Conservation (phyloP, 176 grass and related monocot species). For the Oryza glaberrima region DNA sequence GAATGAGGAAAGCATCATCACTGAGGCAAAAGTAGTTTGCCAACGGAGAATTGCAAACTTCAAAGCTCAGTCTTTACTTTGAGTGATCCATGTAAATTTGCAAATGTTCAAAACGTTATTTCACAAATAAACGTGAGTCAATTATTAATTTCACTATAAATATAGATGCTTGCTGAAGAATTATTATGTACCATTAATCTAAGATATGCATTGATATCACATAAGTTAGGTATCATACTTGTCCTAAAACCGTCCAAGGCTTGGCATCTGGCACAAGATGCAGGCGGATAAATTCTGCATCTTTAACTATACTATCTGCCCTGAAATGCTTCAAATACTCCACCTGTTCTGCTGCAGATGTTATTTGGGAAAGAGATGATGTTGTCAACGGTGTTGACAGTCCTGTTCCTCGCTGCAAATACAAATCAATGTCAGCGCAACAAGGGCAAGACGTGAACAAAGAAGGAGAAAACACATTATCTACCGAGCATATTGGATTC, state of each 20-base stretch:
- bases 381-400: slow-evolving; percentile 83
- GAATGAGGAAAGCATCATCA: neutral
- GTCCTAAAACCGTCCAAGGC: slow-evolving; percentile 91
- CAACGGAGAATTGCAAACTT: neutral
- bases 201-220: neutral
- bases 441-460: slow-evolving; percentile 5
- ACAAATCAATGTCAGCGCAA: neutral
- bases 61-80: neutral
- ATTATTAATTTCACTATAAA: neutral
- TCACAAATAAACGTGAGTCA: too few species aligned
- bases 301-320: slow-evolving; percentile 93
- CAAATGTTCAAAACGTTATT: neutral
- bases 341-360: slow-evolving; percentile 53
- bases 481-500: neutral
- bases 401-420: slow-evolving; percentile 80
- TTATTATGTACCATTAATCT: neutral
- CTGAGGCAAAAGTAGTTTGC: neutral
- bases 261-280: slow-evolving; percentile 68
- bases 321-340: slow-evolving; percentile 93
- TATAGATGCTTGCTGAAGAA: neutral
- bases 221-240: slow-evolving; percentile 59
- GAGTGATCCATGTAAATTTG: neutral
- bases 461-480: slow-evolving; percentile 9
- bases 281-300: slow-evolving; percentile 84
- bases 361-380: slow-evolving; percentile 89